Conservation (phyloP, 495 filamentous ascomycete species). For the Aspergillus sclerotioniger region DNA sequence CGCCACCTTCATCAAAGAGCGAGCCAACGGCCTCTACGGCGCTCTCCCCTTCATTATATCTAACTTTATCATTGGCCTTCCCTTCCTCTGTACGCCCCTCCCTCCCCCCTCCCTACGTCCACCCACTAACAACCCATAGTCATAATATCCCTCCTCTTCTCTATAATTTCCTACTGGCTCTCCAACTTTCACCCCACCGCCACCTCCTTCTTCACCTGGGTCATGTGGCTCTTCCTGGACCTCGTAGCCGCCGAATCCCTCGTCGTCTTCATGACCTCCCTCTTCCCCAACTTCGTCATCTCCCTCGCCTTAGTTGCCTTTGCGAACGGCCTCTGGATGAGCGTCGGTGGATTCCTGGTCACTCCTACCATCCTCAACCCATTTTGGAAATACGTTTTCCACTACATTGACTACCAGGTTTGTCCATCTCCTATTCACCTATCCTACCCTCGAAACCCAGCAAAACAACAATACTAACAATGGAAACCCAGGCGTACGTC, state of each 20-base stretch:
- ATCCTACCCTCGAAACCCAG: too few species aligned
- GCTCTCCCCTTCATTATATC: slow-evolving; percentile 67
- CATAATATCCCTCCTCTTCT: slow-evolving; percentile 71
- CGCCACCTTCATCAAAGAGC: slow-evolving; percentile 69
- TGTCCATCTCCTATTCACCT: background rate
- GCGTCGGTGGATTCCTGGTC: slow-evolving; percentile 78
- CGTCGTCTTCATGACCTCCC: slow-evolving; percentile 68
- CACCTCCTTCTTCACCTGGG: slow-evolving; percentile 70
- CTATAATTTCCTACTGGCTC: slow-evolving; percentile 74
- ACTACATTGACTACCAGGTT: slow-evolving; percentile 79
- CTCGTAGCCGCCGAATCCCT: slow-evolving; percentile 77
- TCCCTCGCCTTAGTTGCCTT: slow-evolving; percentile 74
- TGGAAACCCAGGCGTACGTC: slow-evolving; percentile 68
- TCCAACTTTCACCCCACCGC: slow-evolving; percentile 68
- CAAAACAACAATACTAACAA: too few species aligned
- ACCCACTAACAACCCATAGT: slow-evolving; percentile 35
- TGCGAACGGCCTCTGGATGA: slow-evolving; percentile 86
- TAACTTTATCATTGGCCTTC: slow-evolving; percentile 79
- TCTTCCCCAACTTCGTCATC: slow-evolving; percentile 77
- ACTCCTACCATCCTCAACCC: slow-evolving; percentile 65
- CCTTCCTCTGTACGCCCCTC: slow-evolving; percentile 57
- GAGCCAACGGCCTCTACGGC: slow-evolving; percentile 78
- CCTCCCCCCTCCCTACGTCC: background rate
- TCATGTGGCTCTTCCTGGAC: slow-evolving; percentile 85
- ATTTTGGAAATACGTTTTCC: slow-evolving; percentile 82